Base-by-base conservation (phyloP, 192 early-diverging fungal species). In the Podila verticillata region DNA sequence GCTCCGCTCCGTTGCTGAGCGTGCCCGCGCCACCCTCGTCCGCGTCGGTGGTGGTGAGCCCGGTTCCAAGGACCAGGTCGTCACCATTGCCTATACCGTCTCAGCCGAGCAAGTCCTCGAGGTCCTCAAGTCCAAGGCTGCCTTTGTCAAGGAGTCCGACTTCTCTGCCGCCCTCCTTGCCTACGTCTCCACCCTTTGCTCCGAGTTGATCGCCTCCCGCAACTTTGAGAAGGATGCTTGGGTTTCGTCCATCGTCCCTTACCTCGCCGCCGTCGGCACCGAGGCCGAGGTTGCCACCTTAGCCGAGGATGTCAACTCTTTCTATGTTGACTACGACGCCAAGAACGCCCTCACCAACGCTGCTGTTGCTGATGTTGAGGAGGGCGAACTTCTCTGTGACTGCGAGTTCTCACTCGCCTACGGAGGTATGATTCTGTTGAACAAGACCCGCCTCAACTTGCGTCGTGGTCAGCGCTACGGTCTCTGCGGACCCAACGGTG, bases 361-460 rank as follows among this genome's bases (percentile, higher is more conserved):
- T 51, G 83, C 84, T 67, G 78, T 82, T 65, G 72, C 65, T 39
- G 87, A 87, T 66, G 78, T 88, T 69, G 85, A 85, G 70, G 87
- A 86, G 72, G 88, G 84, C 81, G 87, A 83, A 63, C 83, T 83
- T 66, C 86, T 84, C 59, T 85, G 84, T 87, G 92, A 95, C 87
- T 92, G 90, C 83, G 92, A 92, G 66, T 94, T 94, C 91, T 93
- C 93, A 9, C 87, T 94, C 71, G 93, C 92, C 61, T 93, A 93
- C 84, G 92, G 94, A 88, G 90, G 88, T 87, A 92, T 90, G 91
- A 91, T 94, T 78, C 75, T 94, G 74, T 84, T 94, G 63, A 93
- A 92, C 88, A 93, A 84, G 78, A 85, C 87, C 51, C 68, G 78
- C 68, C 84, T 86, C 51, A 84, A 82, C 75, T 85, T 95, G 28